These are phyloP conservation scores for Dictyostelium purpureum DNA, from an alignment of 78 protist genomes.

Conservation along the genomic window DNA sequence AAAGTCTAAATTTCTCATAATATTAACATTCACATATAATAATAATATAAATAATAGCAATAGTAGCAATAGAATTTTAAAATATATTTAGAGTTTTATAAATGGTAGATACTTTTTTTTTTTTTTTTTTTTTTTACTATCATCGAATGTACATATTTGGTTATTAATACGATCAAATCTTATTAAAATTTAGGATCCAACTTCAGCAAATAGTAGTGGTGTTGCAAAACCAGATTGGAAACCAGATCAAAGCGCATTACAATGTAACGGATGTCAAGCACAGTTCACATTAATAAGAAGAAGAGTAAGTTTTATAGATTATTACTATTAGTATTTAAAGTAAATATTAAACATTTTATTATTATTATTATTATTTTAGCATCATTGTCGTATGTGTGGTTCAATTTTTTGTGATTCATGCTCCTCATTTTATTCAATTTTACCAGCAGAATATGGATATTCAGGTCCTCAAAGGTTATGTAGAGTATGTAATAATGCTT, in stretches of 20 bases:
- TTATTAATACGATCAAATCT: neutral
- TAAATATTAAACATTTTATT: neutral
- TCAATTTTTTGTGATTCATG: conserved; percentile 72
- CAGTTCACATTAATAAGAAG: conserved; percentile 38
- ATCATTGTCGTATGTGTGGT: conserved; percentile 75
- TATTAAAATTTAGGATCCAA: neutral
- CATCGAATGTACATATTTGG: neutral
- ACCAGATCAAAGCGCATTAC: conserved; percentile 54
- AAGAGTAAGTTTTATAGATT: conserved; percentile 32
- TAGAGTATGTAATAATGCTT: conserved; percentile 17
- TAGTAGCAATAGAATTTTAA: no score
- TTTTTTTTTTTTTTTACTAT: neutral
- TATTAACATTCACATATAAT: no score
- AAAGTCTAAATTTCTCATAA: no score
- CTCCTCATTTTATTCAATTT: conserved; percentile 39
- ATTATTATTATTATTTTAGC: conserved; percentile 24
- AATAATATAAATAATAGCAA: no score
- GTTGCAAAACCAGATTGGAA: conserved; percentile 16
- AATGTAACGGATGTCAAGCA: conserved; percentile 30
- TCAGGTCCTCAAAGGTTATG: conserved; percentile 66
- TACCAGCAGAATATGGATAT: conserved; percentile 63
- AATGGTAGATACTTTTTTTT: neutral
- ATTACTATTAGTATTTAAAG: neutral
- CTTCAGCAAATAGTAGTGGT: neutral
- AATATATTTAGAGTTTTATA: no score